A percentile compares a stretch with the other conserved stretches of the same genome.
These are phyloP conservation scores for Sequoia sempervirens DNA, from an alignment of 75 land plant species.

Conservation along the genomic window DNA sequence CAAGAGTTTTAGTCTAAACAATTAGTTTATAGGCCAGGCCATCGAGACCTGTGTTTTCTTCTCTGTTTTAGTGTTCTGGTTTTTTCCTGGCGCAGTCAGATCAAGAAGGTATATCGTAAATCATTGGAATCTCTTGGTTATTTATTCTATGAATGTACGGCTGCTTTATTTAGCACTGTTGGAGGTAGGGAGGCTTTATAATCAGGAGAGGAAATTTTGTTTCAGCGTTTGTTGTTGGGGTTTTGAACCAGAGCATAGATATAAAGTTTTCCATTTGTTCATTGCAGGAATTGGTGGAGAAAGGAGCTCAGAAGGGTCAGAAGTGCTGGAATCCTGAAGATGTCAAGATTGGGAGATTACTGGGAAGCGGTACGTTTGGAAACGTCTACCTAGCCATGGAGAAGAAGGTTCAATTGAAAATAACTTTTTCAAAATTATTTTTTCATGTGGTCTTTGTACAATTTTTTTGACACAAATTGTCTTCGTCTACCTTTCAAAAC, in stretches of 20 bases:
- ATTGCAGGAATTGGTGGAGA: neutral
- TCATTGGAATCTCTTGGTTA: neutral
- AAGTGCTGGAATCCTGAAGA: conserved; percentile 29
- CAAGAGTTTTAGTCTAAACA: neutral
- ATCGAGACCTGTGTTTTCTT: neutral
- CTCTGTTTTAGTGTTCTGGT: neutral
- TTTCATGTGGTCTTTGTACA: neutral
- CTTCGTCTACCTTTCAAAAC: conserved; percentile 7
- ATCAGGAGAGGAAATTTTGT: neutral
- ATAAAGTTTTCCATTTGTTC: neutral
- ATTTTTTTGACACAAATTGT: neutral
- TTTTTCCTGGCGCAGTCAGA: neutral
- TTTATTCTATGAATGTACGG: neutral
- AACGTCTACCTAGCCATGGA: conserved; percentile 44
- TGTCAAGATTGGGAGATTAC: conserved; percentile 39
- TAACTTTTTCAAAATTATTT: neutral
- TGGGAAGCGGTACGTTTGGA: conserved; percentile 37
- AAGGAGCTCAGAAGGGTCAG: neutral
- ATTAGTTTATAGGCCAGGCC: neutral
- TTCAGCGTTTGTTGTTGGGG: neutral
- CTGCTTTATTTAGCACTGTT: neutral
- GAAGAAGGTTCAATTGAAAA: conserved; percentile 18
- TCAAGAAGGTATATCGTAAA: neutral
- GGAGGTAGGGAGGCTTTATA: neutral
- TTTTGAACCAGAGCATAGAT: neutral